These are phyloP conservation scores for Verticillium tricorpus DNA, from an alignment of 2,329 filamentous ascomycete genomes.

Conservation along the genomic window DNA sequence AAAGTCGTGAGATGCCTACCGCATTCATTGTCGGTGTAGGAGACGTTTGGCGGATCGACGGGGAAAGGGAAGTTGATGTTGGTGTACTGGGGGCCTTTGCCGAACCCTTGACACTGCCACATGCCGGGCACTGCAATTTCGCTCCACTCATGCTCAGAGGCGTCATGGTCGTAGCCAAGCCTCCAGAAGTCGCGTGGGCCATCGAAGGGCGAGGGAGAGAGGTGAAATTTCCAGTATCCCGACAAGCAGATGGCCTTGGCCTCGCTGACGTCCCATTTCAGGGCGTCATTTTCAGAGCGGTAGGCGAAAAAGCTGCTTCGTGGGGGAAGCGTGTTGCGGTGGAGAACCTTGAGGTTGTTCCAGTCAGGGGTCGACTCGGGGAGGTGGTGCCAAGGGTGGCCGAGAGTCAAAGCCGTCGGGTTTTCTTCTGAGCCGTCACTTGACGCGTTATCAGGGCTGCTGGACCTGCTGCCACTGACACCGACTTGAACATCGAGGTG, in stretches of 20 bases:
- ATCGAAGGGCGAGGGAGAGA: slow-evolving; percentile 39
- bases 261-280: slow-evolving; percentile 32
- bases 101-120: slow-evolving; percentile 68
- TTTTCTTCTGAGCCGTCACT: slow-evolving; percentile 3
- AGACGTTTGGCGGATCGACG: slow-evolving; percentile 60
- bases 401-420: neutral
- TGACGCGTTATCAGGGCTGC: slow-evolving; percentile 4
- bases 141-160: slow-evolving; percentile 32
- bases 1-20: slow-evolving; percentile 61
- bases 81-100: slow-evolving; percentile 62
- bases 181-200: slow-evolving; percentile 37
- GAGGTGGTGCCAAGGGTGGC: neutral
- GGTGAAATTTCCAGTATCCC: slow-evolving; percentile 50
- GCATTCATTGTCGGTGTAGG: slow-evolving; percentile 59
- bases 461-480: neutral
- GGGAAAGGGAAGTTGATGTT: slow-evolving; percentile 66
- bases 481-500: neutral
- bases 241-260: slow-evolving; percentile 41
- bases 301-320: slow-evolving; percentile 53
- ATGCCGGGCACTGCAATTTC: slow-evolving; percentile 60
- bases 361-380: slow-evolving; percentile 41
- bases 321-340: slow-evolving; percentile 51
- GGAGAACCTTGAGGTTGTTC: slow-evolving; percentile 54
- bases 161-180: slow-evolving; percentile 31
- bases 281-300: slow-evolving; percentile 39